Percentiles rank a stretch among this genome's conserved stretches.
phyloP scores from a whole-genome alignment of 257 asterid species.

The Solanum chiquidenum region DNA sequence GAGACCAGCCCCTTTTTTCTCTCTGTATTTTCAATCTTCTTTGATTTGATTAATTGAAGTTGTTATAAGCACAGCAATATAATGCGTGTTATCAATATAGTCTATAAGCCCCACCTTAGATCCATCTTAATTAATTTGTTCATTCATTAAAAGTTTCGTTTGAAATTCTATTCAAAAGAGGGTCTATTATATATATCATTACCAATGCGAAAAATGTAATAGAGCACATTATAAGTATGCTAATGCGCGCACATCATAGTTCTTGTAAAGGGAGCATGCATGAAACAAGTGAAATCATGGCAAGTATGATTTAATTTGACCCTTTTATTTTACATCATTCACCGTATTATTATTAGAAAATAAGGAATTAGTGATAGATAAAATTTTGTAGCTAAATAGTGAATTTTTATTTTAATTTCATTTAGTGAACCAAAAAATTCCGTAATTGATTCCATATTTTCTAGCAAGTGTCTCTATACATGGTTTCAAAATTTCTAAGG shows the following conservation, averaged over 20 bases:
- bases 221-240: background rate
- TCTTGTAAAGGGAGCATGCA: background rate
- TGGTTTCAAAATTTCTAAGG: background rate
- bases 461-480: background rate
- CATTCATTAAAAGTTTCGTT: background rate
- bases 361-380: too few species aligned
- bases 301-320: background rate
- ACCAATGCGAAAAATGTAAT: background rate
- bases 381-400: too few species aligned
- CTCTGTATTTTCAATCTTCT: background rate
- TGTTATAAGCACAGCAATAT: background rate
- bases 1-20: background rate
- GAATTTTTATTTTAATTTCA: background rate
- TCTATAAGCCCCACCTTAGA: background rate
- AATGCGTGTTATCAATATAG: background rate
- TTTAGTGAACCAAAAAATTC: background rate
- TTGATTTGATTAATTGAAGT: background rate
- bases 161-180: background rate
- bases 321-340: background rate
- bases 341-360: background rate
- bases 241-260: background rate
- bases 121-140: background rate
- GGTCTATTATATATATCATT: background rate
- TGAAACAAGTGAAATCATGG: background rate
- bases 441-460: background rate